Conservation (phyloP, 2,329 filamentous ascomycete genomes). For the Fusarium sp. region DNA sequence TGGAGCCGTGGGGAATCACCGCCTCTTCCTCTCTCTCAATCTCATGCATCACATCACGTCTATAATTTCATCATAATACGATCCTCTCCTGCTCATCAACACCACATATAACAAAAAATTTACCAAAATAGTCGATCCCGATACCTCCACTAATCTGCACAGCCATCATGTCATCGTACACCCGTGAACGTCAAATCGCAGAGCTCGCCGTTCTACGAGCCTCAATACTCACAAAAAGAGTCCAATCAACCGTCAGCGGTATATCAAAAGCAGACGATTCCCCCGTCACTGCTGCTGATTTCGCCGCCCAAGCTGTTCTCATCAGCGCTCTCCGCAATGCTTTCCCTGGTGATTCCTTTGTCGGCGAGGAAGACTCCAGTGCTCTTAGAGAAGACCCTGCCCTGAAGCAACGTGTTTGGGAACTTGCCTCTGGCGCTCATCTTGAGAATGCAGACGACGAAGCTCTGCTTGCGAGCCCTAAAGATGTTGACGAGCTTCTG, state of each 20-base stretch:
- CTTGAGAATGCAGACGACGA: slow-evolving; percentile 26
- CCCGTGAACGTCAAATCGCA: slow-evolving; percentile 51
- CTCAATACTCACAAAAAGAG: slow-evolving; percentile 66
- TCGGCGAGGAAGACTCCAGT: slow-evolving; percentile 71
- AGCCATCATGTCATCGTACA: slow-evolving; percentile 43
- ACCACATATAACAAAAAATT: neutral
- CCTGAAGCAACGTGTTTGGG: slow-evolving; percentile 67
- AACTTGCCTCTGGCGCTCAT: slow-evolving; percentile 57
- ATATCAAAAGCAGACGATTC: slow-evolving; percentile 69
- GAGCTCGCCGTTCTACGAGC: slow-evolving; percentile 66
- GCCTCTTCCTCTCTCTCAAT: neutral
- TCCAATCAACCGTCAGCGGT: slow-evolving; percentile 58
- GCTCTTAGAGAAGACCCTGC: slow-evolving; percentile 61
- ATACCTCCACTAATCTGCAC: neutral
- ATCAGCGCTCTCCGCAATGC: slow-evolving; percentile 65
- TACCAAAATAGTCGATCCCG: neutral
- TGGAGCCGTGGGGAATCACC: slow-evolving; percentile 11
- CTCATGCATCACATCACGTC: neutral
- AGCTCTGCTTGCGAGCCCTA: slow-evolving; percentile 53
- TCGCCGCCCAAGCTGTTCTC: slow-evolving; percentile 72
- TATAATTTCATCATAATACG: neutral
- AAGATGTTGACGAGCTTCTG: slow-evolving; percentile 67
- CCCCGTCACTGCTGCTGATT: slow-evolving; percentile 74
- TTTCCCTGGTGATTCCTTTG: slow-evolving; percentile 68
- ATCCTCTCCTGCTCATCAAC: neutral